Base-by-base conservation (phyloP, 192 early-diverging fungal genomes). In the Rhizoclosmatium globosum region DNA sequence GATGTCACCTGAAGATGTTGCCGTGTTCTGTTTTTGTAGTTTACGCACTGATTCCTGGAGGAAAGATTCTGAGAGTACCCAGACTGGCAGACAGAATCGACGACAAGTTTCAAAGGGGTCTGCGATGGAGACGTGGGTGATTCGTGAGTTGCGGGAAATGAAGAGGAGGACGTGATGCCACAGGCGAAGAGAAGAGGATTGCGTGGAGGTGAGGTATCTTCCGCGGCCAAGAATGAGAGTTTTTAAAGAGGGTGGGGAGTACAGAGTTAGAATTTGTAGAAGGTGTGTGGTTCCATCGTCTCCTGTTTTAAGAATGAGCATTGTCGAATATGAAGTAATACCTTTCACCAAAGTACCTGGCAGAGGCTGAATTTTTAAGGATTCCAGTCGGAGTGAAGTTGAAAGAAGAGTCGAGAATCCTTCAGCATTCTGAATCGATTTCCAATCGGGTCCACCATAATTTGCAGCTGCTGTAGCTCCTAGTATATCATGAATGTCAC, bases 391-490 rank as follows among this genome's bases (percentile, higher is more conserved):
- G 11, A 57, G 6, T 0, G 48, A 59, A 2, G 57, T 72, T 50
- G 46, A 21, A 50, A 68, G 15, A 45, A 68, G 23, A 1, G 66
- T 68, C 1, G 45, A 68, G 15, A 68, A 42, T 46, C 66, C 66
- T 9, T 41, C 11, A 7, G 66, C 38, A 23, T 68, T 68, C 9
- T 0, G 11, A 45, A 43, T 23, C 38, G 66, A 39, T 15, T 23
- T 43, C 66, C 66, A 68, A 13, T 68, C 66, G 41, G 66, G 66
- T 46, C 66, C 66, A 11, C 66, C 66, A 68, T 68, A 68, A 23
- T 68, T 68, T 6, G 66, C 21, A 19, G 66, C 66, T 46, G 66
- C 66, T 41, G 38, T 2, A 1, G 66, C 66, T 11, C 50, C 71
- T 50, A 41, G 53, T 9, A 50, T 50, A 50, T 50, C 17, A 23